Conservation (phyloP, 768 basidiomycete genomes). For the Lyophyllum atratum region DNA sequence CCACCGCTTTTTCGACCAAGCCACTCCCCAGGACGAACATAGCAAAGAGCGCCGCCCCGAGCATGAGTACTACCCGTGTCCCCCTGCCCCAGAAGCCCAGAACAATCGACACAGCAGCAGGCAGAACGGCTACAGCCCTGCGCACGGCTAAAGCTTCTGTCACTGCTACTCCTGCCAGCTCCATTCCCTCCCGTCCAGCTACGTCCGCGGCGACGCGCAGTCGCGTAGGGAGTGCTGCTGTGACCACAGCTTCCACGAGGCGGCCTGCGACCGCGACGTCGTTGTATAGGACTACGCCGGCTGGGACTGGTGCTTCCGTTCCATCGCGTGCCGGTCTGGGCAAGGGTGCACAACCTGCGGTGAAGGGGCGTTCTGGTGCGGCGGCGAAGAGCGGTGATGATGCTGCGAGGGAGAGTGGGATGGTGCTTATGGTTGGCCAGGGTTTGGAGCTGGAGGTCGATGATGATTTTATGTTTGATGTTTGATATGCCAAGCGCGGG, state of each 20-base stretch:
- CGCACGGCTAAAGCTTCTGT: not conserved
- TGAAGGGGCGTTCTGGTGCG: not conserved
- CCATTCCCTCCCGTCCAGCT: constrained; percentile 6
- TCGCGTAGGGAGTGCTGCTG: constrained; percentile 3
- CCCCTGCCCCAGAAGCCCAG: not conserved
- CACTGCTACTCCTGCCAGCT: not conserved
- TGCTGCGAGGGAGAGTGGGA: not conserved
- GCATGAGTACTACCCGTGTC: not conserved
- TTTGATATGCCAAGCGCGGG: constrained; percentile 12
- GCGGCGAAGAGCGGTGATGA: not conserved
- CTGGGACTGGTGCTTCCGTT: not conserved
- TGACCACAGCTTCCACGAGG: not conserved
- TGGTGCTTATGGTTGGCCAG: constrained; percentile 5
- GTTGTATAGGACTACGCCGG: constrained; percentile 2
- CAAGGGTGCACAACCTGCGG: not conserved
- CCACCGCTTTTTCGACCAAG: not conserved
- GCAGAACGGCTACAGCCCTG: not conserved
- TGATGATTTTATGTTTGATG: constrained; percentile 28
- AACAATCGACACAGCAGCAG: not conserved
- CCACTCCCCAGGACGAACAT: not conserved
- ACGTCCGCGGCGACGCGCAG: constrained; percentile 4
- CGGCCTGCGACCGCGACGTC: constrained; percentile 14
- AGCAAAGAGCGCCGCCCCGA: not conserved
- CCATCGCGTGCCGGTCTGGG: not conserved
- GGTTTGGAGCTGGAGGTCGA: constrained; percentile 7